phyloP scores from a whole-genome alignment of 202 grass and related monocot genomes.

The Saccharum hybrid region DNA sequence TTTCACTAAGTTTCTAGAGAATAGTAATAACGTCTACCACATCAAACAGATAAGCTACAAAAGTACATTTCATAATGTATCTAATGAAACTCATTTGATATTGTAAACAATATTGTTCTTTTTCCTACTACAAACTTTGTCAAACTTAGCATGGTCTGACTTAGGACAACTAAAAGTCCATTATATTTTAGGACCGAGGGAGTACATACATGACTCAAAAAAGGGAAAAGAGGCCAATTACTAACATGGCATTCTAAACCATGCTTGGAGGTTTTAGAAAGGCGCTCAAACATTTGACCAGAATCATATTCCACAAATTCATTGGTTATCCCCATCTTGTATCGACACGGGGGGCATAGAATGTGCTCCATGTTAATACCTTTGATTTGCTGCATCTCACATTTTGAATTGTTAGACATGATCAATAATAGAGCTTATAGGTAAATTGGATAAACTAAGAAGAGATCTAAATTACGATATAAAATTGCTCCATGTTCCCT shows the following conservation, averaged over 20 bases:
- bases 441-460: neutral
- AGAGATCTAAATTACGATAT: constrained; percentile 31
- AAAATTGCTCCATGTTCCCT: constrained; percentile 49
- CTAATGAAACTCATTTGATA: neutral
- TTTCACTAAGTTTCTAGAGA: neutral
- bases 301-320: constrained; percentile 49
- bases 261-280: constrained; percentile 19
- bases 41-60: neutral
- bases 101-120: neutral
- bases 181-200: neutral
- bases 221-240: neutral
- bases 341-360: constrained; percentile 59
- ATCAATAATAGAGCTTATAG: neutral
- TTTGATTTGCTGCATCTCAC: constrained; percentile 51
- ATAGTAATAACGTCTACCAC: neutral
- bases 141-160: neutral
- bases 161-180: neutral
- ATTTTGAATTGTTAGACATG: constrained; percentile 1
- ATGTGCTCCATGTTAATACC: constrained; percentile 62
- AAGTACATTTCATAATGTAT: neutral
- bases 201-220: neutral
- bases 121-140: neutral
- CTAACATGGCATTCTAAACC: constrained; percentile 51
- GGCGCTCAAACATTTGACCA: constrained; percentile 29
- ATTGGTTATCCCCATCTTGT: constrained; percentile 54